phyloP scores from a whole-genome alignment of 1,284 basidiomycete genomes.

The Polyporus tsugae region DNA sequence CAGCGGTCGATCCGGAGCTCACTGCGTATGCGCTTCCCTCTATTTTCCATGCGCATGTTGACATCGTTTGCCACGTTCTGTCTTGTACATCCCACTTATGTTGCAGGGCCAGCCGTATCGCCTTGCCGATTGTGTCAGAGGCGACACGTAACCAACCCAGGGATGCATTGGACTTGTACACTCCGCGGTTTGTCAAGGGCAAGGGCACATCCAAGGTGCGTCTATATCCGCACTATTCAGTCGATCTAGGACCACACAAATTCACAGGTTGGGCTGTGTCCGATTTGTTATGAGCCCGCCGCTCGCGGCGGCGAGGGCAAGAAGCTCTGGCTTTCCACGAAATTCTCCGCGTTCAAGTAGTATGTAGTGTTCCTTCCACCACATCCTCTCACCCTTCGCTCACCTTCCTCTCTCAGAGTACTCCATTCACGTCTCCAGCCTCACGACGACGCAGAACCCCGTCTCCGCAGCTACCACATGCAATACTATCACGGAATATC shows the following conservation, averaged over 20 bases:
- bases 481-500: slow-evolving; percentile 81
- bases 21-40: slow-evolving; percentile 36
- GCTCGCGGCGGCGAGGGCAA: slow-evolving; percentile 71
- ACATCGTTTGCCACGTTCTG: not conserved
- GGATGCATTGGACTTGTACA: slow-evolving; percentile 71
- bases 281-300: slow-evolving; percentile 72
- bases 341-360: slow-evolving; percentile 86
- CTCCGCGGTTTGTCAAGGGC: slow-evolving; percentile 80
- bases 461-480: slow-evolving; percentile 73
- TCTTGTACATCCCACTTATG: no score
- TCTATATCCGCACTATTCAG: not conserved
- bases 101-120: slow-evolving; percentile 10
- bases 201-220: slow-evolving; percentile 64
- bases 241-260: not conserved
- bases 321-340: slow-evolving; percentile 77
- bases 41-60: slow-evolving; percentile 4
- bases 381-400: not conserved
- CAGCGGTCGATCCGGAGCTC: slow-evolving; percentile 50
- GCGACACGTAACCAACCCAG: slow-evolving; percentile 67
- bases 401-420: not conserved
- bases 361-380: slow-evolving; percentile 36
- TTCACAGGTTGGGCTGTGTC: slow-evolving; percentile 69
- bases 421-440: not conserved
- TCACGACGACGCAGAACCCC: not conserved
- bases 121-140: slow-evolving; percentile 46